These are phyloP conservation scores for Choanephora cucurbitarum DNA, from an alignment of 371 early-diverging fungal species.

Conservation along the genomic window DNA sequence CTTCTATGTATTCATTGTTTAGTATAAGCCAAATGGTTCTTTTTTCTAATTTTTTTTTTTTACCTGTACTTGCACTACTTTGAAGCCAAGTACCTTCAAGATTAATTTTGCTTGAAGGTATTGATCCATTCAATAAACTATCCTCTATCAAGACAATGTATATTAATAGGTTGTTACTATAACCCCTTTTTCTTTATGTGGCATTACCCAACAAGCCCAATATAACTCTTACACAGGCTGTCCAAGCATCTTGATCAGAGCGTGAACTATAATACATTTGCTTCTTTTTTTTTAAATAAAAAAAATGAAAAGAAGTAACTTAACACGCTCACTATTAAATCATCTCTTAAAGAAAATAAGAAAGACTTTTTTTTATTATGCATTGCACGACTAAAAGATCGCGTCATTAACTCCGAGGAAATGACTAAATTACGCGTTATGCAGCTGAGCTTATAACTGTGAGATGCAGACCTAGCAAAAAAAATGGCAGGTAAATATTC, in stretches of 20 bases:
- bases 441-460: too few relatives aligned
- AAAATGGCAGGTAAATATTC: too few relatives aligned
- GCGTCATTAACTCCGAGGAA: too few relatives aligned
- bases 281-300: constrained; percentile 9
- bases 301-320: too few relatives aligned
- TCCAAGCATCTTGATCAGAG: constrained; percentile 43
- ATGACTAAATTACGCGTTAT: too few relatives aligned
- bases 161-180: constrained; percentile 14
- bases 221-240: constrained; percentile 35
- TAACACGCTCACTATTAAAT: too few relatives aligned
- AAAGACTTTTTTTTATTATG: too few relatives aligned
- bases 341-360: too few relatives aligned
- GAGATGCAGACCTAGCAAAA: too few relatives aligned
- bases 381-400: too few relatives aligned
- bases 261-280: constrained; percentile 31
- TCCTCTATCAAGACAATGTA: constrained; percentile 26
- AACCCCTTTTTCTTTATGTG: constrained; percentile 10
- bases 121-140: constrained; percentile 22
- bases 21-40: neutral
- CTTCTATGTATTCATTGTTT: too few relatives aligned
- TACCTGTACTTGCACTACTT: constrained; percentile 17
- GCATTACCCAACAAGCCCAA: constrained; percentile 40
- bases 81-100: constrained; percentile 6
- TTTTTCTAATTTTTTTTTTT: neutral
- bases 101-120: constrained; percentile 10